phyloP scores from a whole-genome alignment of 345 rosid species.

The rapeseed (Brassica napus) region Da-Ae NC_063437.1:20871001-20871500 shows the following conservation, averaged over 20 bases:
- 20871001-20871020: conserved; percentile 90
- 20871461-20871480: conserved; percentile 88
- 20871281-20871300: too few species aligned
- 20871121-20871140: conserved; percentile 80
- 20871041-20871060: conserved; percentile 4
- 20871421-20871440: conserved; percentile 94
- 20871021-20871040: conserved; percentile 67
- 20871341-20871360: neutral
- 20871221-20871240: neutral
- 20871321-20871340: neutral
- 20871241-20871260: neutral
- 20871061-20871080: conserved; percentile 10
- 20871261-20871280: neutral
- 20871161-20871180: conserved; percentile 69
- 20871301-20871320: neutral
- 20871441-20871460: conserved; percentile 90
- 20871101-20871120: conserved; percentile 92
- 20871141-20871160: conserved; percentile 72
- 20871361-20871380: neutral
- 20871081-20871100: conserved; percentile 66
- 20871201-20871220: neutral
- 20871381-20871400: neutral
- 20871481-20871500: conserved; percentile 93
- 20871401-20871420: conserved; percentile 89
- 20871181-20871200: neutral